Percentiles rank a stretch among this genome's conserved stretches.
These are phyloP conservation scores for Pholiota adiposa DNA, from an alignment of 1,284 basidiomycete genomes.

Conservation along the genomic window DNA sequence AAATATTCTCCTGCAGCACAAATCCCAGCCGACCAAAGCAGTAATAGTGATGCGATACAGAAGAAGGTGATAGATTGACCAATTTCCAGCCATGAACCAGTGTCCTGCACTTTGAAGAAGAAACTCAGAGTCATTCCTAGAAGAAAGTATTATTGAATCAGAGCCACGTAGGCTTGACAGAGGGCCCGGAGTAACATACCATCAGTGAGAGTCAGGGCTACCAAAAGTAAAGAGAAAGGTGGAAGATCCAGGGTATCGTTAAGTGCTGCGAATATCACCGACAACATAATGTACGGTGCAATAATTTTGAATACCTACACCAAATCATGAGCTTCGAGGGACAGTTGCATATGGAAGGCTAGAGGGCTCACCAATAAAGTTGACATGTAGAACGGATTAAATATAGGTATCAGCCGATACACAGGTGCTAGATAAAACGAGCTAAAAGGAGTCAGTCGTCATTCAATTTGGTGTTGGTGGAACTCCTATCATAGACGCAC, in stretches of 20 bases:
- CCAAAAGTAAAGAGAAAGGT: slow-evolving; percentile 77
- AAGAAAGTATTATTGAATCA: not conserved
- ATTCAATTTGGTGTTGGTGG: not conserved
- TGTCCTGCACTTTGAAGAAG: slow-evolving; percentile 84
- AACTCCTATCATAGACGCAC: too few relatives aligned
- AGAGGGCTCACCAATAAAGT: slow-evolving; percentile 57
- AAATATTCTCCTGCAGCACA: slow-evolving; percentile 71
- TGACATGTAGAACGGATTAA: slow-evolving; percentile 88
- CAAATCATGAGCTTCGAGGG: not conserved
- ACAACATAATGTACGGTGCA: slow-evolving; percentile 78
- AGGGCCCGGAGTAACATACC: slow-evolving; percentile 47
- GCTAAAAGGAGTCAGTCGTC: slow-evolving; percentile 38
- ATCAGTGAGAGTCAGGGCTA: slow-evolving; percentile 76
- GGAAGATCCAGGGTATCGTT: slow-evolving; percentile 70
- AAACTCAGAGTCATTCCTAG: slow-evolving; percentile 81
- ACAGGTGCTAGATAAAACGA: slow-evolving; percentile 92
- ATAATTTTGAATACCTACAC: slow-evolving; percentile 83
- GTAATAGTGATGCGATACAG: slow-evolving; percentile 80
- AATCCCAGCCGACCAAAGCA: slow-evolving; percentile 80
- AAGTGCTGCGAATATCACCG: slow-evolving; percentile 68
- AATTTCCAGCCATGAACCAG: slow-evolving; percentile 89
- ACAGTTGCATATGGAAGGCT: not conserved
- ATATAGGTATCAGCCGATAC: slow-evolving; percentile 86
- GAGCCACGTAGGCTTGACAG: not conserved
- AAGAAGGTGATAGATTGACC: slow-evolving; percentile 91